Base-by-base conservation (phyloP, 306 rosid species). In the Erythrophleum fordii region DNA sequence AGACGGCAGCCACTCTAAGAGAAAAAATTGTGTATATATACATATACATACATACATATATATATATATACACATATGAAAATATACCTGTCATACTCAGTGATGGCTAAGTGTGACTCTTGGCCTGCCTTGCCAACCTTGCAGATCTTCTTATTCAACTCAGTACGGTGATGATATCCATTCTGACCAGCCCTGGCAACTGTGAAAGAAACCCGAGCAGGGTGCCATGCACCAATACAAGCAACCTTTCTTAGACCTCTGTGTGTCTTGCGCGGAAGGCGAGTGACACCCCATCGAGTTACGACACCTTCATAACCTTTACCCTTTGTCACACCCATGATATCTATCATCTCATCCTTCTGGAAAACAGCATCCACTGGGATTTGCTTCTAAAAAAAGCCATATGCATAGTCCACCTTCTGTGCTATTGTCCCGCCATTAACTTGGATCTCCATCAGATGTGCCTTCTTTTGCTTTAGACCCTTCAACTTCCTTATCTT, bases 161-260 rank as follows among this genome's bases (percentile, higher is more conserved):
- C 98, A 20, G 98, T 93, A 2, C 98, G 90, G 82, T 93, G 98
- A 59, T 93, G 98, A 75, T 93, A 93, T 31, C 97, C 98, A 81
- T 93, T 93, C 82, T 93, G 98, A 62, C 98, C 97, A 80, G 98
- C 97, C 84, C 98, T 90, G 25, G 98, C 97, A 76, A 93, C 98
- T 0, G 98, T 91, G 66, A 90, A 93, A 4, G 98, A 93, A 35
- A 93, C 98, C 69, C 97, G 87, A 3, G 98, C 97, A 78, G 97
- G 98, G 79, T 93, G 98, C 97, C 98, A 93, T 2, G 98, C 94
- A 87, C 98, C 98, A 78, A 93, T 93, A 85, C 98, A 93, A 61
- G 98, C 98, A 28, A 93, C 98, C 92, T 93, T 93, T 83, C 98
- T 83, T 16, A 93, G 86, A 83, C 98, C 98, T 60, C 98, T 88